Evolutionary conservation across 2,329 filamentous ascomycete species (phyloP).

Genomic region (Epicoccum sorghinum): DNA sequence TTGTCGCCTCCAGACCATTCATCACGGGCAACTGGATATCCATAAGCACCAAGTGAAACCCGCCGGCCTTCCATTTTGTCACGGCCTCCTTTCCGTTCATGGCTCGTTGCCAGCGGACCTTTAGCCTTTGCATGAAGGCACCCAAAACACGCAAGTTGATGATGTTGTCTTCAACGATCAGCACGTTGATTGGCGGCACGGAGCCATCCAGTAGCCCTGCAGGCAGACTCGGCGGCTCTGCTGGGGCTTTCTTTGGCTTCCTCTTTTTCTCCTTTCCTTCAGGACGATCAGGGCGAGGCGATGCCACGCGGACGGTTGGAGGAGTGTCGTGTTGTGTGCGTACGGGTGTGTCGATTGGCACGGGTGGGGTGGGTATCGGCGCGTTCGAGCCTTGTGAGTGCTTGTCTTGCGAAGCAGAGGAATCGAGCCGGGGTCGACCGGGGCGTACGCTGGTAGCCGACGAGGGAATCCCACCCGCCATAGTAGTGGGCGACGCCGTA

Average conservation of each 20-base stretch:
- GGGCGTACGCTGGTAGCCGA: slow-evolving; percentile 46
- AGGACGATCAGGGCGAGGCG: slow-evolving; percentile 51
- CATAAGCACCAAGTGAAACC: slow-evolving; percentile 97
- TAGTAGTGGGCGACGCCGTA: slow-evolving; percentile 79
- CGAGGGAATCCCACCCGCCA: slow-evolving; percentile 49
- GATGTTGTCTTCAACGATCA: slow-evolving; percentile 98
- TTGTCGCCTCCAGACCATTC: slow-evolving; percentile 92
- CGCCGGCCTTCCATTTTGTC: slow-evolving; percentile 87
- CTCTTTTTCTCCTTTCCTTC: slow-evolving; percentile 51
- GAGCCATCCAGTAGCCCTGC: slow-evolving; percentile 73
- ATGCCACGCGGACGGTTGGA: slow-evolving; percentile 57
- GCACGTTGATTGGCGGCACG: slow-evolving; percentile 93
- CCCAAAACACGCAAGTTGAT: slow-evolving; percentile 95
- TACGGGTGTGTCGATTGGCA: slow-evolving; percentile 52
- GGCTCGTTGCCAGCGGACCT: slow-evolving; percentile 96
- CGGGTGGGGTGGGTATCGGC: slow-evolving; percentile 63
- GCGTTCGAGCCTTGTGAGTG: slow-evolving; percentile 52
- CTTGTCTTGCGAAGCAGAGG: slow-evolving; percentile 52
- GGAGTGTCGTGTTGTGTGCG: slow-evolving; percentile 47
- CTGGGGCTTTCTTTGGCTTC: slow-evolving; percentile 51
- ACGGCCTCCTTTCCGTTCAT: slow-evolving; percentile 95
- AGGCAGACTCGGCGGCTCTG: slow-evolving; percentile 52
- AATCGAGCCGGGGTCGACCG: slow-evolving; percentile 48
- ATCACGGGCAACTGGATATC: slow-evolving; percentile 97
- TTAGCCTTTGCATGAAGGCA: slow-evolving; percentile 93